Conservation (phyloP, 2,329 filamentous ascomycete species). For the Fusarium dimerum region DNA sequence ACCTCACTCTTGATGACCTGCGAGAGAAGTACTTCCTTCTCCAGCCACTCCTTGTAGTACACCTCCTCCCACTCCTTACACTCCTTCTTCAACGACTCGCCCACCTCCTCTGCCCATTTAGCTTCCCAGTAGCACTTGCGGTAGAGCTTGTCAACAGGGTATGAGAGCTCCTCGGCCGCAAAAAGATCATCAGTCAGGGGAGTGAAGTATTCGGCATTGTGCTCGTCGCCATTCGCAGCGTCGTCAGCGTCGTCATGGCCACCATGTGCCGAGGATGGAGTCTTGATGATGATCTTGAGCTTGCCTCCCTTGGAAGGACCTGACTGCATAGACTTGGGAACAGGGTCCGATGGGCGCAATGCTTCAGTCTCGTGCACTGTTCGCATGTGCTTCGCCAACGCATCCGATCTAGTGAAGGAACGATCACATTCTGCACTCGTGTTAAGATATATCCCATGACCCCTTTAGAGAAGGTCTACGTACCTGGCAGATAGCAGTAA, state of each 20-base stretch:
- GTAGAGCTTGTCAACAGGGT: constrained; percentile 61
- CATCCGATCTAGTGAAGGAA: constrained; percentile 93
- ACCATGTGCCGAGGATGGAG: constrained; percentile 54
- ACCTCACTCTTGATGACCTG: constrained; percentile 69
- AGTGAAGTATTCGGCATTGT: constrained; percentile 60
- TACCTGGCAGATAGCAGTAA: constrained; percentile 92
- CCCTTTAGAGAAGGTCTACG: constrained; percentile 19
- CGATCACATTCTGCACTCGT: constrained; percentile 81
- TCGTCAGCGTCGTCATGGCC: constrained; percentile 61
- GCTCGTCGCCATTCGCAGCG: constrained; percentile 54
- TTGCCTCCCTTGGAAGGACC: constrained; percentile 49
- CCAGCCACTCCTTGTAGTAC: constrained; percentile 73
- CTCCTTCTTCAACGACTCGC: constrained; percentile 63
- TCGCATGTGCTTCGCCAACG: constrained; percentile 96
- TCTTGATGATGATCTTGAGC: constrained; percentile 66
- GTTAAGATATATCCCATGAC: constrained; percentile 4
- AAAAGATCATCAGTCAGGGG: constrained; percentile 61
- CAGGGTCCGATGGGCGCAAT: constrained; percentile 74
- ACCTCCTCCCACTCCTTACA: constrained; percentile 65
- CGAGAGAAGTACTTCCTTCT: constrained; percentile 78
- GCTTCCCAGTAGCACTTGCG: constrained; percentile 70
- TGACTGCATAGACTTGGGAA: constrained; percentile 68
- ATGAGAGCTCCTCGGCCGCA: constrained; percentile 62
- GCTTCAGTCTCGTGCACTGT: constrained; percentile 98
- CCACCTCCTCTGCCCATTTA: constrained; percentile 71